Evolutionary conservation across 345 rosid genomes (phyloP).

Genomic region (Clarkia xantiana): DNA sequence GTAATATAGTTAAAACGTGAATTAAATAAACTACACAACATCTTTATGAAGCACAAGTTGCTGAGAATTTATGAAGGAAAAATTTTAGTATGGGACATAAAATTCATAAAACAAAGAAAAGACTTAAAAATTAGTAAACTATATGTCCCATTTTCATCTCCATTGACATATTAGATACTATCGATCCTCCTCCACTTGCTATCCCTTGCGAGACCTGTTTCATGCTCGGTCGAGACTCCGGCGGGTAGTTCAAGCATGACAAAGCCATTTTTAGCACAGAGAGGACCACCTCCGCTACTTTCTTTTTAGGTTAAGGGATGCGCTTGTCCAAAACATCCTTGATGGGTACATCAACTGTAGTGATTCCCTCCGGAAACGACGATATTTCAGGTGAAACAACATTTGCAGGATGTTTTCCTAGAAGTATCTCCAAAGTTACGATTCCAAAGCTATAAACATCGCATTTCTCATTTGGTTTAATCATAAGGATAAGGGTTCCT

Average conservation of each 20-base stretch:
- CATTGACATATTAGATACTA: no score
- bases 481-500: no score
- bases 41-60: no score
- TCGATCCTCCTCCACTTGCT: neutral
- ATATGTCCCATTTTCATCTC: slow-evolving; percentile 1
- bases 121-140: no score
- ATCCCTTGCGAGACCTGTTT: neutral
- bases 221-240: neutral
- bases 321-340: slow-evolving; percentile 2
- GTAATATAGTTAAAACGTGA: no score
- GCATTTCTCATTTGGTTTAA: neutral
- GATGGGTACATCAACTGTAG: neutral
- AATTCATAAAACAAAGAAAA: no score
- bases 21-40: no score
- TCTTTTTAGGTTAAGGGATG: neutral
- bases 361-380: neutral
- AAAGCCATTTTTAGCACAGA: neutral
- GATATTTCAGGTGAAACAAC: neutral
- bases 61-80: no score
- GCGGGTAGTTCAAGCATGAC: neutral
- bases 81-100: no score
- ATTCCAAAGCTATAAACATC: slow-evolving; percentile 4
- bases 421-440: neutral
- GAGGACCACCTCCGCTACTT: neutral
- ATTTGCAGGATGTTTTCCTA: neutral